These are phyloP conservation scores for Mycena galericulata DNA, from an alignment of 768 basidiomycete genomes.

Conservation along the genomic window DNA sequence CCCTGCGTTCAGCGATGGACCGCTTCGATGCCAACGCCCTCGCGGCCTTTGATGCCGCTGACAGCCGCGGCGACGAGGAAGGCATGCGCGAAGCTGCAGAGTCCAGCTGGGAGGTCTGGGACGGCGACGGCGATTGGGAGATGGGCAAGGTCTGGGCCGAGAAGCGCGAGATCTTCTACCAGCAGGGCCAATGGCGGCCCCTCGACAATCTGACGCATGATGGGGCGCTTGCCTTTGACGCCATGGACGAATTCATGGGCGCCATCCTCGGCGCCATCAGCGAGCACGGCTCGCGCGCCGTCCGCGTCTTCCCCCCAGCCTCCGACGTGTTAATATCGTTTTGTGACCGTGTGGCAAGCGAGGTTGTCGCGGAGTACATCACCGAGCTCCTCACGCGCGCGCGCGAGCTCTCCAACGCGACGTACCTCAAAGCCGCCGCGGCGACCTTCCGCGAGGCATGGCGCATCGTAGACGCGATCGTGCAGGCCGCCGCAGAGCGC, in stretches of 20 bases:
- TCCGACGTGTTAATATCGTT: constrained; percentile 85
- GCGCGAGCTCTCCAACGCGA: constrained; percentile 75
- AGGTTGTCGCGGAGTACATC: constrained; percentile 94
- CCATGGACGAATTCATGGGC: constrained; percentile 94
- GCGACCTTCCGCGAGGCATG: constrained; percentile 92
- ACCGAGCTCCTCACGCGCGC: constrained; percentile 81
- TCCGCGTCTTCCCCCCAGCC: constrained; percentile 86
- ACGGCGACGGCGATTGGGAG: constrained; percentile 80
- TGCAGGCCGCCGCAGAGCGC: constrained; percentile 64
- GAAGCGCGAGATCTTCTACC: constrained; percentile 94
- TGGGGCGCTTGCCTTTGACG: constrained; percentile 82
- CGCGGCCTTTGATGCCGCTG: constrained; percentile 91
- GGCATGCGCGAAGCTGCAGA: constrained; percentile 87
- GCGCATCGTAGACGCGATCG: constrained; percentile 83
- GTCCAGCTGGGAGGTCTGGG: constrained; percentile 89
- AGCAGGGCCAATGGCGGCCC: constrained; percentile 82
- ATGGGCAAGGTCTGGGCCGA: constrained; percentile 96
- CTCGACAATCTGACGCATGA: constrained; percentile 80
- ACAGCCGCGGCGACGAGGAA: constrained; percentile 75
- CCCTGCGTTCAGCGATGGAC: constrained; percentile 84
- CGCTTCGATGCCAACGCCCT: constrained; percentile 89
- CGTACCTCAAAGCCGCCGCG: constrained; percentile 87
- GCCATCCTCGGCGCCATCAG: constrained; percentile 71
- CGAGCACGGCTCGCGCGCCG: constrained; percentile 84
- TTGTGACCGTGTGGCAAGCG: constrained; percentile 84